Conservation (phyloP, 768 basidiomycete species). For the Saitozyma podzolica region DNA sequence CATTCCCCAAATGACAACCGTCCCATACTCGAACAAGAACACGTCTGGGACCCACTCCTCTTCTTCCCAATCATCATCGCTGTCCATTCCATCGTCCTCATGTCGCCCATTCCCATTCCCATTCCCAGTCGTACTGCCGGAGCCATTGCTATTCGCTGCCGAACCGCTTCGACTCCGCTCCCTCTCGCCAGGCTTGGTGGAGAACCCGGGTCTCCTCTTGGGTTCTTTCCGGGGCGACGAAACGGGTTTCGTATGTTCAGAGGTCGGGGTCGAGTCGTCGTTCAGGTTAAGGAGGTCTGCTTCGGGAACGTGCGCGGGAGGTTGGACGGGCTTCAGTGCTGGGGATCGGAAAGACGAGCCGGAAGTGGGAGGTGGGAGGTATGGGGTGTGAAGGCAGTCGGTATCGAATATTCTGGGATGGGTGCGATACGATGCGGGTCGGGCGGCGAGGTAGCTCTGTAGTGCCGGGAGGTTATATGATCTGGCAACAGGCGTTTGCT, state of each 20-base stretch:
- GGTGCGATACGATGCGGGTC: constrained; percentile 77
- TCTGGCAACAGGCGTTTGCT: constrained; percentile 53
- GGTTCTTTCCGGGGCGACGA: constrained; percentile 1
- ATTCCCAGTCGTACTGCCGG: background rate
- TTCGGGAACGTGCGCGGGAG: constrained; percentile 31
- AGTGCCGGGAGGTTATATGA: constrained; percentile 86
- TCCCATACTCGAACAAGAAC: constrained; percentile 90
- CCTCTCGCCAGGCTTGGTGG: constrained; percentile 36
- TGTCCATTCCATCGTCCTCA: constrained; percentile 26
- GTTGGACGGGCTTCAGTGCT: constrained; percentile 30
- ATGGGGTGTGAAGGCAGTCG: constrained; percentile 90
- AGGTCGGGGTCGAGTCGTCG: constrained; percentile 1
- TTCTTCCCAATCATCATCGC: constrained; percentile 47
- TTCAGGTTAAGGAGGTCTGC: constrained; percentile 47
- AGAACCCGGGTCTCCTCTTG: constrained; percentile 43
- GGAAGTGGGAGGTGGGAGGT: constrained; percentile 59
- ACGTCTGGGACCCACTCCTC: constrained; percentile 63
- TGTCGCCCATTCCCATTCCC: constrained; percentile 17
- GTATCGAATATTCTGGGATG: constrained; percentile 79
- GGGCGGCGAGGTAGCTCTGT: constrained; percentile 83
- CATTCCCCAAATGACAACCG: constrained; percentile 98
- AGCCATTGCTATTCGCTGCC: constrained; percentile 15
- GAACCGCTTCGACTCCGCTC: constrained; percentile 56
- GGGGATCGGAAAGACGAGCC: constrained; percentile 43
- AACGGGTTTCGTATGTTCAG: background rate